Evolutionary conservation across 108 stramenopile species (phyloP).

Genomic region (Cyclotella choctawhatcheeana): DNA sequence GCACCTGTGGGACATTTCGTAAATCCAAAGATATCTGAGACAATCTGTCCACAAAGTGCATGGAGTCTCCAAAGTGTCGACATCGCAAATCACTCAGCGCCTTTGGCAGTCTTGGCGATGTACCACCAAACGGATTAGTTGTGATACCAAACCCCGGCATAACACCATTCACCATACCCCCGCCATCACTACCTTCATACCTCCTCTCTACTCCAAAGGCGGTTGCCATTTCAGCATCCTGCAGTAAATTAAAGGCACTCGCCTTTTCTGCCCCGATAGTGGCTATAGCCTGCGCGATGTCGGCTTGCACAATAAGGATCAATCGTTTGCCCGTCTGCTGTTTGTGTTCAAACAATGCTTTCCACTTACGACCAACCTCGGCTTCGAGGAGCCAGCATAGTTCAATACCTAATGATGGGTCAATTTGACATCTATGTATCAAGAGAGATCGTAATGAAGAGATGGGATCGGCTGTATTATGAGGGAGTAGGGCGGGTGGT

Average conservation of each 20-base stretch:
- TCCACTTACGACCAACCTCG: slow-evolving; percentile 90
- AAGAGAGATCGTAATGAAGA: slow-evolving; percentile 71
- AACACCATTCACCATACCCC: background rate
- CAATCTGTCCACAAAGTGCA: slow-evolving; percentile 86
- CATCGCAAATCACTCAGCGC: slow-evolving; percentile 78
- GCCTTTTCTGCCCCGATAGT: slow-evolving; percentile 81
- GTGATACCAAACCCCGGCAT: slow-evolving; percentile 13
- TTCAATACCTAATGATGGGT: slow-evolving; percentile 85
- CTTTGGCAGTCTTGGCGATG: slow-evolving; percentile 44
- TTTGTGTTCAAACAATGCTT: slow-evolving; percentile 83
- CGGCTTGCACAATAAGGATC: slow-evolving; percentile 83
- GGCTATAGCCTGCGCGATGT: slow-evolving; percentile 80
- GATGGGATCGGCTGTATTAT: slow-evolving; percentile 64
- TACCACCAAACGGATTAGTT: background rate
- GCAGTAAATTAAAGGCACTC: slow-evolving; percentile 85
- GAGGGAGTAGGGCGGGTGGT: slow-evolving; percentile 65
- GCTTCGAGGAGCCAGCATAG: slow-evolving; percentile 91
- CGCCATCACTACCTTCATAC: slow-evolving; percentile 22
- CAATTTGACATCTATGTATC: slow-evolving; percentile 63
- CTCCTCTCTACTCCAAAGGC: slow-evolving; percentile 70
- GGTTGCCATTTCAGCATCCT: slow-evolving; percentile 88
- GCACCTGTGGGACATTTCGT: slow-evolving; percentile 55
- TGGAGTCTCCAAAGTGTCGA: slow-evolving; percentile 89
- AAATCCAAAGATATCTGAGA: slow-evolving; percentile 85
- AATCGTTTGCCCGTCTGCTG: slow-evolving; percentile 84